A percentile compares a stretch with the other conserved stretches of the same genome.
These are phyloP conservation scores for Fusarium lateritium DNA, from an alignment of 2,329 filamentous ascomycete species.

Conservation along the genomic window DNA sequence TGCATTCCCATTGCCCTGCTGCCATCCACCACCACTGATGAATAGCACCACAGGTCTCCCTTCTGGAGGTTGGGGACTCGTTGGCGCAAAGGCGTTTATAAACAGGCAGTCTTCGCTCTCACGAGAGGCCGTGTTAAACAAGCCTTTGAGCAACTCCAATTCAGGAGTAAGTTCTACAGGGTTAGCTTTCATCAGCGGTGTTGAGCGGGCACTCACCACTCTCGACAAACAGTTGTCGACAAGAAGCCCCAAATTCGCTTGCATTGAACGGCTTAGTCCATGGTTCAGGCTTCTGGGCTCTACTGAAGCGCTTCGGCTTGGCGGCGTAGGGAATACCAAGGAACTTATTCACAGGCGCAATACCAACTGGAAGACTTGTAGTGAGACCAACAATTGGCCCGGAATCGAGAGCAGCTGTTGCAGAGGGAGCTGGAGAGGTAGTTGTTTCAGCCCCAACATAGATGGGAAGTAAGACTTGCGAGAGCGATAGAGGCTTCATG, in stretches of 20 bases:
- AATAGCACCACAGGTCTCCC: slow-evolving; percentile 47
- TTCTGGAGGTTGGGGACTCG: neutral
- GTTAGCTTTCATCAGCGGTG: neutral
- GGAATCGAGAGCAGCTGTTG: slow-evolving; percentile 35
- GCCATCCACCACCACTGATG: slow-evolving; percentile 48
- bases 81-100: slow-evolving; percentile 49
- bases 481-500: slow-evolving; percentile 24
- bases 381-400: slow-evolving; percentile 35
- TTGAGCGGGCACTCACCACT: slow-evolving; percentile 18
- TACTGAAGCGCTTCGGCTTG: slow-evolving; percentile 36
- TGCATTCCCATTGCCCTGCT: slow-evolving; percentile 40
- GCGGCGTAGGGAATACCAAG: slow-evolving; percentile 44
- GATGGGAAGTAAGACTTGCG: slow-evolving; percentile 9
- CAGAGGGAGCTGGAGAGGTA: neutral
- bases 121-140: slow-evolving; percentile 39
- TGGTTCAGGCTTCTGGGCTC: slow-evolving; percentile 16
- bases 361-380: slow-evolving; percentile 32
- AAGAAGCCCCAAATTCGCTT: slow-evolving; percentile 35
- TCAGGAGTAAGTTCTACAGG: slow-evolving; percentile 37
- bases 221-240: slow-evolving; percentile 34
- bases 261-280: slow-evolving; percentile 36
- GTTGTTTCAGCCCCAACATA: slow-evolving; percentile 2
- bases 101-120: slow-evolving; percentile 52
- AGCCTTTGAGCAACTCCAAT: slow-evolving; percentile 33
- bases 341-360: slow-evolving; percentile 39